Evolutionary conservation across 2,329 filamentous ascomycete genomes (phyloP), one percentile per base, ranked within the genome.

Genomic region (Helicocarpus griseus): DNA sequence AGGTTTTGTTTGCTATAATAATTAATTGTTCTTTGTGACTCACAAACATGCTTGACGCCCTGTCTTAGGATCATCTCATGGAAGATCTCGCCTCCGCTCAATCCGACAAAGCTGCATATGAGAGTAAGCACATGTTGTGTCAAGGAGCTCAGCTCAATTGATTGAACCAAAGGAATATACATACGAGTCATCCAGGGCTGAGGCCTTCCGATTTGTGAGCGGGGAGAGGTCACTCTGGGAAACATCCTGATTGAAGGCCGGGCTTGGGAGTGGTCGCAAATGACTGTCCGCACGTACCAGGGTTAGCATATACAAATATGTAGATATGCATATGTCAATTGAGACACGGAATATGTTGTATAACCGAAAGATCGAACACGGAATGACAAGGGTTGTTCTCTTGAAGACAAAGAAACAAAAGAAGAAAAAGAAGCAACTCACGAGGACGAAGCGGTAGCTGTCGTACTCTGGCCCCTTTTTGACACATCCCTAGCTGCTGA

Each of bases 61-160:
- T 91, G 87, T 65, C 91, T 80, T 56, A 95, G 78, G 90, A 98
- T 96, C 91, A 97, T 97, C 74, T 97, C 91, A 71, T 97, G 90
- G 72, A 97, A 95, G 62, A 97, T 96, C 71, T 96, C 85, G 66
- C 93, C 93, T 66, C 93, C 91, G 47, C 83, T 95, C 78, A 90
- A 91, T 57, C 91, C 91, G 65, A 97, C 89, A 70, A 97, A 95
- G 54, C 85, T 88, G 59, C 51, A 47, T 11, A 24, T 14, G 24
- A 17, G 17, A 4, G 28, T 47, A 11, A 47, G 29, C 17, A 39
- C 19, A 35, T 35, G 17, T 4, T n/a, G 35, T 21, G 22, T 33
- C 44, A 47, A 35, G 29, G 9, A 17, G 26, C 26, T 17, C 8
- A 19, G 19, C 5, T 19, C 29, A 14, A 36, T 24, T 24, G 44